Evolutionary conservation across 768 basidiomycete genomes (phyloP).

Genomic region (Boletus subparvulus): DNA sequence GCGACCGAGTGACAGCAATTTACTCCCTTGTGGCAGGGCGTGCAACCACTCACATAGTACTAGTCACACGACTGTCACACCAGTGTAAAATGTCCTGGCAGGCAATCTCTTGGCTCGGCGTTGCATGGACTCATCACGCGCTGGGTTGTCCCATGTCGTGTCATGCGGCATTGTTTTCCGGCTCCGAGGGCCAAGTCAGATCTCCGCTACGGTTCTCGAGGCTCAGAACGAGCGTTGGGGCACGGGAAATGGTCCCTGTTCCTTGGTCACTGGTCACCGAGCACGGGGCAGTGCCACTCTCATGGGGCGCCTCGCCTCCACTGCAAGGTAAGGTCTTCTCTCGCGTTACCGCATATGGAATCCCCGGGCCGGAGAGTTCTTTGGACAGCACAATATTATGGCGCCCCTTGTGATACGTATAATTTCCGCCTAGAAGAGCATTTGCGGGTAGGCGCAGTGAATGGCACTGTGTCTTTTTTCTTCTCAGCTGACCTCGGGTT

Average conservation of each 20-base stretch:
- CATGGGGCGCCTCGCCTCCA: slow-evolving; percentile 15
- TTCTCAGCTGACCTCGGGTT: slow-evolving; percentile 5
- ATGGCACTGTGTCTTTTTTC: slow-evolving; percentile 1
- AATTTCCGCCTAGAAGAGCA: slow-evolving; percentile 25
- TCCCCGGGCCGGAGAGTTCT: not conserved
- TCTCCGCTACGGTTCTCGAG: slow-evolving; percentile 10
- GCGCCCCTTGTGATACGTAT: slow-evolving; percentile 13
- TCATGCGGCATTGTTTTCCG: slow-evolving; percentile 10
- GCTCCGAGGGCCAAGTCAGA: slow-evolving; percentile 25
- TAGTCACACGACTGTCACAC: slow-evolving; percentile 6
- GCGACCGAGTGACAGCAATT: not conserved
- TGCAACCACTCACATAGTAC: not conserved
- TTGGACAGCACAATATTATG: slow-evolving; percentile 5
- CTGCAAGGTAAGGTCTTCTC: slow-evolving; percentile 21
- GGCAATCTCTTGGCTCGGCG: slow-evolving; percentile 8
- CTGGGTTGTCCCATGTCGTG: slow-evolving; percentile 7
- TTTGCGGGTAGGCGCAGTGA: slow-evolving; percentile 2
- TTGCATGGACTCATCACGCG: slow-evolving; percentile 13
- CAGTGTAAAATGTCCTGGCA: not conserved
- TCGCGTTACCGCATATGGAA: slow-evolving; percentile 3
- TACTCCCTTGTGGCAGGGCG: not conserved
- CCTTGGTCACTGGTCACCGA: not conserved
- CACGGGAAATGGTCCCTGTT: slow-evolving; percentile 2
- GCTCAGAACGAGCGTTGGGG: slow-evolving; percentile 5
- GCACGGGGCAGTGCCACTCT: slow-evolving; percentile 9